Evolutionary conservation across 2,329 filamentous ascomycete species (phyloP).

Genomic region (Talaromyces funiculosus): DNA sequence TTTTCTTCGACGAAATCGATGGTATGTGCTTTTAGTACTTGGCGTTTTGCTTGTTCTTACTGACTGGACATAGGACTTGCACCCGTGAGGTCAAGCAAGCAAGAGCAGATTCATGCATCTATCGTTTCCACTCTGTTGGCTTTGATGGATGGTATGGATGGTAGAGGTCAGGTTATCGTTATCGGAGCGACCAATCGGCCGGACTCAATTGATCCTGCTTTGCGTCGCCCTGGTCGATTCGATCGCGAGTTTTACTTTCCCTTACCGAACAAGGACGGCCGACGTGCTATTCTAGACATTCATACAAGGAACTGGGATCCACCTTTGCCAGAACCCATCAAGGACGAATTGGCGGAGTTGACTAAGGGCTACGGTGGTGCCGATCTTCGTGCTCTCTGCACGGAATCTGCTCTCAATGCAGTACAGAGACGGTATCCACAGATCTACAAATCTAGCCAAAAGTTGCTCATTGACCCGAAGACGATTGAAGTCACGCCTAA

Average conservation of each 20-base stretch:
- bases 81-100: slow-evolving; percentile 92
- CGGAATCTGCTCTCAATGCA: slow-evolving; percentile 89
- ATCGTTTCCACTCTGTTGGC: slow-evolving; percentile 93
- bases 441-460: slow-evolving; percentile 86
- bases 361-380: slow-evolving; percentile 97
- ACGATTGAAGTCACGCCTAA: slow-evolving; percentile 83
- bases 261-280: slow-evolving; percentile 71
- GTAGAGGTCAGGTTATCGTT: slow-evolving; percentile 95
- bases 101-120: slow-evolving; percentile 97
- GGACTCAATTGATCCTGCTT: slow-evolving; percentile 92
- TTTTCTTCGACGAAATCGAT: slow-evolving; percentile 99
- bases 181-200: slow-evolving; percentile 98
- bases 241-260: slow-evolving; percentile 98
- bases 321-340: slow-evolving; percentile 68
- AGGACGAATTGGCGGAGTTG: slow-evolving; percentile 70
- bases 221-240: slow-evolving; percentile 88
- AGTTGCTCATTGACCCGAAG: slow-evolving; percentile 78
- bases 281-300: slow-evolving; percentile 85
- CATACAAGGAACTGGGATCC: slow-evolving; percentile 91
- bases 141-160: slow-evolving; percentile 96
- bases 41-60: too few relatives aligned
- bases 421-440: slow-evolving; percentile 95
- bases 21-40: slow-evolving; percentile 49
- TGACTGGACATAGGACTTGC: slow-evolving; percentile 55
- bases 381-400: slow-evolving; percentile 87